Evolutionary conservation across 331 rosid genomes (phyloP).

Genomic region (Malus hybrid): DNA sequence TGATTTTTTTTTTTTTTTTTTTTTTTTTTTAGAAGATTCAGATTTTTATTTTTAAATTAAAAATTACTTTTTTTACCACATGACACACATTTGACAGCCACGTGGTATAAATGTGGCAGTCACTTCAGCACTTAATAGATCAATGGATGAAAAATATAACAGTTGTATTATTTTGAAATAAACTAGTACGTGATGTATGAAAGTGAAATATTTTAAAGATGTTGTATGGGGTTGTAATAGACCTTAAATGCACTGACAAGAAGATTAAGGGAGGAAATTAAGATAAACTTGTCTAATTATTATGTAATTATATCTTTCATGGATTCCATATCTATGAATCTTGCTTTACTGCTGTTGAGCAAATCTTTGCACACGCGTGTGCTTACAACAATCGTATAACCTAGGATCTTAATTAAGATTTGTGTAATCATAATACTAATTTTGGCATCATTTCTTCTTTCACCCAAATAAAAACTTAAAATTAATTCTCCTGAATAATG

Average conservation of each 20-base stretch:
- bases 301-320: not conserved
- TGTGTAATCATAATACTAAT: constrained; percentile 12
- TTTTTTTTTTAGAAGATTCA: too few relatives aligned
- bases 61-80: too few relatives aligned
- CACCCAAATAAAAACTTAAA: constrained; percentile 6
- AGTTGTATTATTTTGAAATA: too few relatives aligned
- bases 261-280: not conserved
- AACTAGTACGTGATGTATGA: too few relatives aligned
- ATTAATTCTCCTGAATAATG: not conserved
- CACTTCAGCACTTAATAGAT: too few relatives aligned
- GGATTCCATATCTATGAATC: constrained; percentile 16
- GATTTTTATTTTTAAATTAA: too few relatives aligned
- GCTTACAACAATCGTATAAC: constrained; percentile 6
- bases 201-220: too few relatives aligned
- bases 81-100: too few relatives aligned
- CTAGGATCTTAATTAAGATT: constrained; percentile 19
- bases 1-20: too few relatives aligned
- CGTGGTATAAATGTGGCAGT: too few relatives aligned
- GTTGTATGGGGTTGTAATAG: too few relatives aligned
- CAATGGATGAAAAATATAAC: too few relatives aligned
- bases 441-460: not conserved
- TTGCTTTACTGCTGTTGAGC: constrained; percentile 9
- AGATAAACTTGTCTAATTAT: not conserved
- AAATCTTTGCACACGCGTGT: constrained; percentile 13
- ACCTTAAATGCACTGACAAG: not conserved